Evolutionary conservation across 192 early-diverging fungal species (phyloP), one percentile per base, ranked within the genome.

Genomic region (Podila epigama): DNA sequence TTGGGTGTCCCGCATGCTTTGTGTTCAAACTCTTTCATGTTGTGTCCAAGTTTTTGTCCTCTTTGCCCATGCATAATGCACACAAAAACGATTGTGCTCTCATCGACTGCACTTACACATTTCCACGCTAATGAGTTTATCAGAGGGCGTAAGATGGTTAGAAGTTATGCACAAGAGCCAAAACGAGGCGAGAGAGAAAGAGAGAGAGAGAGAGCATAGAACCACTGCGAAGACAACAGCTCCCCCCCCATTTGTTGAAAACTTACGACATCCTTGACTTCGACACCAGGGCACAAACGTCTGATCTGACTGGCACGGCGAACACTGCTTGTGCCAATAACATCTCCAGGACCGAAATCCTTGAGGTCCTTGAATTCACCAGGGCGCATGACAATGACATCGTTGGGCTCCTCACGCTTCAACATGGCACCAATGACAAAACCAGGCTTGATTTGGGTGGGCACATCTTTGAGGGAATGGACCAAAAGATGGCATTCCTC

Each of bases 381-480:
- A 4, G 44, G 27, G n/a, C 78, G 85, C 81, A 95, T 84, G 35
- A 96, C 87, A 20, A 98, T 81, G 22, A 90, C 94, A 84, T 98
- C 97, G 39, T 93, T 80, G 2, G 96, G 94, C 79, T 98, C 92
- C 62, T 93, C 96, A n/a, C 97, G 82, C 78, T 92, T 86, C 57
- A 93, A 75, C 27, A 97, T 86, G 0, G 95, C 95, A 2, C 89
- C 94, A 32, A 98, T 68, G 0, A 73, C 51, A 93, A 97, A 96
- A 40, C 93, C 92, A 7, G 79, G 71, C 10, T 96, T 95, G 40
- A 97, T 70, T 31, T 79, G 84, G 28, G 97, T 97, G 13, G 95
- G 95, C 55, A 98, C 81, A 68, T 98, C 97, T 81, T 98, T 98
- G 35, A 98, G 85, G 22, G 93, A 94, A 70, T 98, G 97, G 4